These are phyloP conservation scores for Hygrophila difformis DNA, from an alignment of 257 asterid genomes.

Conservation along the genomic window DNA sequence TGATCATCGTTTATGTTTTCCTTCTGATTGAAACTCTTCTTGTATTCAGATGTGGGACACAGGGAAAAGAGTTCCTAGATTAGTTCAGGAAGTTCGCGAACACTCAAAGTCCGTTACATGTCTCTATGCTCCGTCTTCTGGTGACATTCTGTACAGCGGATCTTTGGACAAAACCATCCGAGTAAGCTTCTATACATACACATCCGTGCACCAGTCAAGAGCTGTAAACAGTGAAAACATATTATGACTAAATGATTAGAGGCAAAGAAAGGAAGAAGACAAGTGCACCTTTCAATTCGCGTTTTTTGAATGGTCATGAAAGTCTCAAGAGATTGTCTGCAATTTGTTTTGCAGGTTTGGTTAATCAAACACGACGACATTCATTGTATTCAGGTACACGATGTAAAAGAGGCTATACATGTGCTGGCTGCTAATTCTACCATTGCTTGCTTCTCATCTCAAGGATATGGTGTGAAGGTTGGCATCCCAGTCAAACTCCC, in stretches of 20 bases:
- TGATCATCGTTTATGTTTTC: background rate
- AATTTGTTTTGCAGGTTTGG: conserved; percentile 47
- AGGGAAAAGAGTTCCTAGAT: conserved; percentile 40
- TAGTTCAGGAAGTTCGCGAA: conserved; percentile 69
- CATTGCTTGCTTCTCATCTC: conserved; percentile 57
- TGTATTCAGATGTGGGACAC: conserved; percentile 64
- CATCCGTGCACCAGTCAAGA: background rate
- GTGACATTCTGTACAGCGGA: conserved; percentile 58
- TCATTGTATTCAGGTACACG: conserved; percentile 69
- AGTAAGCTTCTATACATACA: conserved; percentile 28
- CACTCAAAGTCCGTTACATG: conserved; percentile 72
- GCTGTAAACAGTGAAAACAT: background rate
- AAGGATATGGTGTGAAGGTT: conserved; percentile 71
- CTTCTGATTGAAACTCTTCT: background rate
- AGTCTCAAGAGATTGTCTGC: too few species aligned
- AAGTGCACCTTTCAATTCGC: too few species aligned
- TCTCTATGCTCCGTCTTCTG: conserved; percentile 45
- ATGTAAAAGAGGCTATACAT: conserved; percentile 59
- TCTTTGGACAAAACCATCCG: conserved; percentile 81
- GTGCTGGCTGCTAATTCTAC: conserved; percentile 46
- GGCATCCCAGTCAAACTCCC: conserved; percentile 3
- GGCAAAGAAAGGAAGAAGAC: too few species aligned
- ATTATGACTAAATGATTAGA: background rate
- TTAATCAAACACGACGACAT: conserved; percentile 69
- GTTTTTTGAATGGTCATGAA: too few species aligned